Evolutionary conservation across 257 asterid genomes (phyloP).

Genomic region (Nicotiana tomentosiformis): DNA sequence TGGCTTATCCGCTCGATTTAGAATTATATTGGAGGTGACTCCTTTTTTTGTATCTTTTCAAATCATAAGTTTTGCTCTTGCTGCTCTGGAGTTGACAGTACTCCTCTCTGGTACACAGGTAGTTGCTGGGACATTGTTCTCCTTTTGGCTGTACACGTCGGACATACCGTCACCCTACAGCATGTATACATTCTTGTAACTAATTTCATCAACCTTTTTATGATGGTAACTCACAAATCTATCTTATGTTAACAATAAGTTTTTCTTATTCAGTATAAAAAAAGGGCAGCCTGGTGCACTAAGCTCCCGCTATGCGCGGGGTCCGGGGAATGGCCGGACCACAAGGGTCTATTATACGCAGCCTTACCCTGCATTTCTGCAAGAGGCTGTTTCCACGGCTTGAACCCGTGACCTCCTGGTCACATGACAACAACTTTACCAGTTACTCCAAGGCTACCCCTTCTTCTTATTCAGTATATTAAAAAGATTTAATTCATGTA

Average conservation of each 20-base stretch:
- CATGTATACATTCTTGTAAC: conserved; percentile 60
- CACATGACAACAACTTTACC: too few species aligned
- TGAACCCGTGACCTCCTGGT: too few species aligned
- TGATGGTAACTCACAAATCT: conserved; percentile 59
- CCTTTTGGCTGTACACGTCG: conserved; percentile 63
- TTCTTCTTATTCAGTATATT: not conserved
- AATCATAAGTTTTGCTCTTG: conserved; percentile 1
- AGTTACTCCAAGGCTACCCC: too few species aligned
- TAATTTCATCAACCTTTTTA: conserved; percentile 56
- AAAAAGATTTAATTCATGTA: not conserved
- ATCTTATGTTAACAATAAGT: conserved; percentile 24
- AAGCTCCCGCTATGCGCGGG: too few species aligned
- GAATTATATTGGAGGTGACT: conserved; percentile 65
- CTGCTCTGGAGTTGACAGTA: conserved; percentile 16
- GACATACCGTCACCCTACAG: conserved; percentile 52
- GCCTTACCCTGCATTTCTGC: too few species aligned
- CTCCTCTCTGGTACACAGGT: conserved; percentile 47
- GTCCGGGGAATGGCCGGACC: too few species aligned
- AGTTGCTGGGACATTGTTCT: conserved; percentile 62
- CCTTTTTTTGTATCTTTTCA: not conserved
- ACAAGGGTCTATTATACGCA: too few species aligned
- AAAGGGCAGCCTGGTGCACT: too few species aligned
- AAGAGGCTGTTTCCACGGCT: too few species aligned
- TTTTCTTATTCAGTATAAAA: not conserved
- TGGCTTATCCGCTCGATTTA: conserved; percentile 52